Base-by-base conservation (phyloP, 2,329 filamentous ascomycete genomes). In the Thyridium curvatum region DNA sequence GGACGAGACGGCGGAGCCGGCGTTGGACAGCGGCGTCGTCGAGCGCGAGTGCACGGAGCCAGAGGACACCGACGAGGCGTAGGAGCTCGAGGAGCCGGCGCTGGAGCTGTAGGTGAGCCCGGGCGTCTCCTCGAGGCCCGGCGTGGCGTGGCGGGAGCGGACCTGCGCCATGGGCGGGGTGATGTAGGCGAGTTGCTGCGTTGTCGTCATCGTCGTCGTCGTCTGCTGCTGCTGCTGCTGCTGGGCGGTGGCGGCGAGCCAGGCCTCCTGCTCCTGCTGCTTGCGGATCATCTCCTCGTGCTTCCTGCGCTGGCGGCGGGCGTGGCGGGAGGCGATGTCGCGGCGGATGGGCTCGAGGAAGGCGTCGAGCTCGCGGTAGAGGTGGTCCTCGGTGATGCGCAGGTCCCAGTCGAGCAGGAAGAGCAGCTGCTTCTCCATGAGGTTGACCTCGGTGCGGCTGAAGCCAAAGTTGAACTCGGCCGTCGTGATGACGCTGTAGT, bases 351-450 rank as follows among this genome's bases (percentile, higher is more conserved):
- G 91, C 28, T 81, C 81, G 33, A 98, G 77, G 73, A 97, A 97
- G 32, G 77, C 77, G 52, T 96, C 88, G 31, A 97, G 74, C 61
- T 95, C 86, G 49, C 72, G 73, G 69, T 94, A 88, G 32, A 98
- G 81, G 53, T 97, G 89, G 40, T 90, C 74, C 55, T 89, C 80
- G 32, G 74, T 82, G 56, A 98, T 89, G 50, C 86, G 78, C 44
- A 95, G 78, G 50, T 98, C 88, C 88, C 90, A 98, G 59, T 96
- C 86, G 34, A 98, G 74, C 32, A 98, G 77, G 70, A 88, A 93
- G 38, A 98, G 82, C 21, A 98, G 77, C 67, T 98, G 93, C 76
- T 94, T 94, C 76, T 98, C 93, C 93, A 98, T 98, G 46, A 97
- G 75, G 71, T 98, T 98, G 54, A 98, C 93, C 68, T 98, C 93